These are phyloP conservation scores for Brassica carinata DNA, from an alignment of 345 rosid species.

Conservation along the genomic window DNA sequence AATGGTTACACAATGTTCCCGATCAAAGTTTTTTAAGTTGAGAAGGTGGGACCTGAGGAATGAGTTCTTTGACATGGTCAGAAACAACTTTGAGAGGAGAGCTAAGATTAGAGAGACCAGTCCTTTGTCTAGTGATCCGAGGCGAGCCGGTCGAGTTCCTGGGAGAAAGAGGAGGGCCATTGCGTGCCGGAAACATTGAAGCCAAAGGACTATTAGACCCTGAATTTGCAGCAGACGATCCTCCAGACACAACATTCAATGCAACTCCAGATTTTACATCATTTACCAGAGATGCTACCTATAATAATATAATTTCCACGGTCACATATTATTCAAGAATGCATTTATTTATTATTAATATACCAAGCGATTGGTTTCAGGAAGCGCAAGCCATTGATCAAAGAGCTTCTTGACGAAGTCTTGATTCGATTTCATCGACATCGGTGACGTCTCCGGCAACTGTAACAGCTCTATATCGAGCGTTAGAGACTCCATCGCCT, in stretches of 20 bases:
- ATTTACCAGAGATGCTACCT: constrained; percentile 83
- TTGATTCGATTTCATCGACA: constrained; percentile 75
- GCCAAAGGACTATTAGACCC: constrained; percentile 69
- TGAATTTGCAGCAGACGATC: constrained; percentile 54
- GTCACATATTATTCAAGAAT: background rate
- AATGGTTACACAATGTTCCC: background rate
- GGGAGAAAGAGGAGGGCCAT: constrained; percentile 97
- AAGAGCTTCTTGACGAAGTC: constrained; percentile 76
- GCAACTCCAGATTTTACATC: constrained; percentile 86
- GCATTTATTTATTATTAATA: constrained; percentile 33
- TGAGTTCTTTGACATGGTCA: constrained; percentile 78
- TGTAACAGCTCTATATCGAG: constrained; percentile 84
- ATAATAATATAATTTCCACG: background rate
- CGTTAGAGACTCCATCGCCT: constrained; percentile 43
- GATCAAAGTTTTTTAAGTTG: background rate
- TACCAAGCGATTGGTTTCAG: constrained; percentile 86
- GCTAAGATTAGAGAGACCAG: constrained; percentile 81
- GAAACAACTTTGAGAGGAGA: constrained; percentile 89
- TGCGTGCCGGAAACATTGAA: constrained; percentile 91
- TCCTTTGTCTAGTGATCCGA: constrained; percentile 74
- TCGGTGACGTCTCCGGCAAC: constrained; percentile 76
- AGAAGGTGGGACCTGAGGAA: constrained; percentile 75
- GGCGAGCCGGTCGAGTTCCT: constrained; percentile 88
- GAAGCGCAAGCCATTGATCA: constrained; percentile 93
- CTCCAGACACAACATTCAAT: constrained; percentile 59